Percentiles rank a stretch among this genome's conserved stretches.
Conservation (phyloP, 208 protist genomes). For the Trypanosoma platydactyli region DNA sequence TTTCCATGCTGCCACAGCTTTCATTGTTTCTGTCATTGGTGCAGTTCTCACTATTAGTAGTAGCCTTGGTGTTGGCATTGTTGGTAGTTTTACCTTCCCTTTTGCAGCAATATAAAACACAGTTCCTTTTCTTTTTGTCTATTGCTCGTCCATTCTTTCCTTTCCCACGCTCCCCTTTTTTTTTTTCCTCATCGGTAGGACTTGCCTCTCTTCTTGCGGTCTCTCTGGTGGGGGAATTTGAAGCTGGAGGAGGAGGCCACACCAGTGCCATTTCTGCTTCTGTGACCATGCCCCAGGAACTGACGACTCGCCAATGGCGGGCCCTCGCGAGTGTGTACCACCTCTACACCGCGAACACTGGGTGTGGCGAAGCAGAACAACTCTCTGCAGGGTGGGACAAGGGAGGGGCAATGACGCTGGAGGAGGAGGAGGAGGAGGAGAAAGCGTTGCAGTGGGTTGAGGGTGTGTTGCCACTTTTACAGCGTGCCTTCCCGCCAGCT, state of each 20-base stretch:
- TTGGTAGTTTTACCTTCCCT: background rate
- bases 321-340: constrained; percentile 28
- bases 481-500: constrained; percentile 25
- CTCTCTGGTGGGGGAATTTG: background rate
- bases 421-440: constrained; percentile 4
- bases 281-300: background rate
- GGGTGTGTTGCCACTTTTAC: constrained; percentile 21
- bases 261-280: background rate
- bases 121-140: background rate
- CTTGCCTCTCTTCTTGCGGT: too few species aligned
- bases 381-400: background rate
- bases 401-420: background rate
- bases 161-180: background rate
- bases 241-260: constrained; percentile 6
- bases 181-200: too few species aligned
- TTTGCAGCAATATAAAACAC: background rate
- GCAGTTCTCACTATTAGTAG: too few species aligned
- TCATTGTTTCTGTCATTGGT: too few species aligned
- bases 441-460: constrained; percentile 13
- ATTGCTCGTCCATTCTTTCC: background rate
- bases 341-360: constrained; percentile 10
- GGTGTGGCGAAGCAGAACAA: background rate
- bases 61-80: background rate
- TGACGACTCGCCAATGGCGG: constrained; percentile 25
- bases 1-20: background rate